Evolutionary conservation across 163 green algal genomes (phyloP).

Genomic region (Scenedesmus sp.): DNA sequence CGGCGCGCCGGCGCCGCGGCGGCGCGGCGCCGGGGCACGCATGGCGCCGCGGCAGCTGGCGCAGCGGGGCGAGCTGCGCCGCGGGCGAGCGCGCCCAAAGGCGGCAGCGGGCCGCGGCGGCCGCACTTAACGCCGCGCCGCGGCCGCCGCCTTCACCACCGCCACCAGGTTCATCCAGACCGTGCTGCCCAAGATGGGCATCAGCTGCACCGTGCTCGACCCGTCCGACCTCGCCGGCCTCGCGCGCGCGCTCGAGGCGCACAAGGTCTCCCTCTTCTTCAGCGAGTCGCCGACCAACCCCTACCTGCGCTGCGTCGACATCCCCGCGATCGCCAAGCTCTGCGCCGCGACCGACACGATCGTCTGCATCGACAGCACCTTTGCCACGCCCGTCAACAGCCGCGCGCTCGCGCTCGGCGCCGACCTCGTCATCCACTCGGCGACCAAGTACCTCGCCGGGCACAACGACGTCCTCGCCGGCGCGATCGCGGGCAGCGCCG

Average conservation of each 20-base stretch:
- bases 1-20: too few species aligned
- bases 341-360: constrained; percentile 83
- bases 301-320: constrained; percentile 94
- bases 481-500: constrained; percentile 66
- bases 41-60: too few species aligned
- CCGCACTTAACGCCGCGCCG: too few species aligned
- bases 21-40: too few species aligned
- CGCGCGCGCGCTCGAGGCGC: constrained; percentile 62
- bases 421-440: constrained; percentile 98
- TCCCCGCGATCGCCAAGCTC: constrained; percentile 81
- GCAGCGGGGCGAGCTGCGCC: too few species aligned
- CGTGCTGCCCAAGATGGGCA: constrained; percentile 98
- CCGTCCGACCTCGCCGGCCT: constrained; percentile 89
- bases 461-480: constrained; percentile 98
- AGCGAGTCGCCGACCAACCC: constrained; percentile 98
- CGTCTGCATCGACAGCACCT: constrained; percentile 98
- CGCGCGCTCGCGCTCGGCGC: constrained; percentile 84
- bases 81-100: too few species aligned
- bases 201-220: constrained; percentile 96
- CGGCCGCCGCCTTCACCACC: too few species aligned
- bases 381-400: constrained; percentile 96
- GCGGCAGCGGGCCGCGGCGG: too few species aligned
- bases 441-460: constrained; percentile 98
- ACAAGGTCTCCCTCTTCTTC: constrained; percentile 89
- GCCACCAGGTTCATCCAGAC: constrained; percentile 99